Evolutionary conservation across 345 rosid genomes (phyloP).

Genomic region (Pistacia vera): DNA sequence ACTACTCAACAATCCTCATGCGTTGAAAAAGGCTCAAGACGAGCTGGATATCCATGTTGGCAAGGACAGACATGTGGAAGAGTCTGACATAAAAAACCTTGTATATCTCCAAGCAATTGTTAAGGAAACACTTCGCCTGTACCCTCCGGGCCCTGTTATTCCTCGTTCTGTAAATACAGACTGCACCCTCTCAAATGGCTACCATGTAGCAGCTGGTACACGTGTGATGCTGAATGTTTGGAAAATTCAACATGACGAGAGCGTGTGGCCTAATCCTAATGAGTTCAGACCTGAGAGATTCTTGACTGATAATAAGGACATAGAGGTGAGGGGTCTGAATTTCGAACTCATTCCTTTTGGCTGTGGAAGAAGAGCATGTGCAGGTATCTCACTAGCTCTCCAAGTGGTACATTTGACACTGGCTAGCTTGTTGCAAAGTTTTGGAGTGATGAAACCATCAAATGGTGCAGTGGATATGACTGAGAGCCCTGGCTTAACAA

Average conservation of each 20-base stretch:
- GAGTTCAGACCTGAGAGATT: constrained; percentile 40
- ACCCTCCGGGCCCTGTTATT: constrained; percentile 34
- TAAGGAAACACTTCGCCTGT: constrained; percentile 42
- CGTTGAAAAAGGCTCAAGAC: constrained; percentile 9
- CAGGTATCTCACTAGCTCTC: constrained; percentile 30
- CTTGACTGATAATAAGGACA: constrained; percentile 19
- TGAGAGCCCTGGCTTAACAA: constrained; percentile 27
- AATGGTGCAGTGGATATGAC: constrained; percentile 38
- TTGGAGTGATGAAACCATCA: constrained; percentile 29
- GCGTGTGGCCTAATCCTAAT: constrained; percentile 24
- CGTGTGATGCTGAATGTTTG: constrained; percentile 24
- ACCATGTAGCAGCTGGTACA: constrained; percentile 27
- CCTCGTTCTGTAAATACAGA: constrained; percentile 20
- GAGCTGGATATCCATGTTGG: constrained; percentile 12
- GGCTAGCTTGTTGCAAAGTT: constrained; percentile 45
- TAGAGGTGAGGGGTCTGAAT: constrained; percentile 34
- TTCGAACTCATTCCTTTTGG: constrained; percentile 43
- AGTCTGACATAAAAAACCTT: constrained; percentile 25
- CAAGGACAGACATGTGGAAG: constrained; percentile 18
- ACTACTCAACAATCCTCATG: constrained; percentile 33
- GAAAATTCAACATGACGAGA: constrained; percentile 31
- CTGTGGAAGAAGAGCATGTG: constrained; percentile 38
- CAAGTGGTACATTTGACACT: constrained; percentile 35
- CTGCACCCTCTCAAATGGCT: constrained; percentile 15
- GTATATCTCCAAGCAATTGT: constrained; percentile 32